These are phyloP conservation scores for Penicillium argentinense DNA, from an alignment of 495 filamentous ascomycete genomes.

Conservation along the genomic window DNA sequence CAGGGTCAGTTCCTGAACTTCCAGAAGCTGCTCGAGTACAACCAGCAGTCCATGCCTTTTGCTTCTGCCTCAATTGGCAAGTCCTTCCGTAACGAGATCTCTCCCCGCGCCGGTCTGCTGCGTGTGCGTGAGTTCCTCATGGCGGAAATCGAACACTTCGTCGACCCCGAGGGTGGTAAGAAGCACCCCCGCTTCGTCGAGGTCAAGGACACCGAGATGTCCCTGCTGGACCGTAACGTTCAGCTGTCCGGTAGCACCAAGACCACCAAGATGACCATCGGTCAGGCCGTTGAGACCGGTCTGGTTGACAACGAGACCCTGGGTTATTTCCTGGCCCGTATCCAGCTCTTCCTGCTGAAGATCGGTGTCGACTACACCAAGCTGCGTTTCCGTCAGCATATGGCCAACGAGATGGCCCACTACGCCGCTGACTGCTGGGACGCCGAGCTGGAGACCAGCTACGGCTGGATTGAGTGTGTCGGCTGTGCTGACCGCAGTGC, in stretches of 20 bases:
- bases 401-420: conserved; percentile 81
- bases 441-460: conserved; percentile 73
- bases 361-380: conserved; percentile 69
- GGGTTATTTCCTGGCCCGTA: conserved; percentile 83
- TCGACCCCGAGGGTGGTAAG: conserved; percentile 70
- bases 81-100: conserved; percentile 75
- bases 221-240: conserved; percentile 67
- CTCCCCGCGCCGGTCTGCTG: conserved; percentile 64
- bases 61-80: conserved; percentile 75
- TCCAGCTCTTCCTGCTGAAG: conserved; percentile 69
- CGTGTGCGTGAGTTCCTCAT: conserved; percentile 72
- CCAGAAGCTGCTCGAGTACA: conserved; percentile 69
- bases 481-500: conserved; percentile 82
- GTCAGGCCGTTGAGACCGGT: conserved; percentile 65
- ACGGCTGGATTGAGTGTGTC: conserved; percentile 86
- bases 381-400: conserved; percentile 82
- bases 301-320: conserved; percentile 82
- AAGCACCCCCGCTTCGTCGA: conserved; percentile 65
- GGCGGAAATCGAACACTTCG: conserved; percentile 75
- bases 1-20: conserved; percentile 71
- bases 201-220: conserved; percentile 60
- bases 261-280: conserved; percentile 59
- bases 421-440: conserved; percentile 87
- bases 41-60: conserved; percentile 69
- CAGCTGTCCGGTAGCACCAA: conserved; percentile 70